These are phyloP conservation scores for Cordyceps javanica DNA, from an alignment of 2,329 filamentous ascomycete genomes.

Conservation along the genomic window DNA sequence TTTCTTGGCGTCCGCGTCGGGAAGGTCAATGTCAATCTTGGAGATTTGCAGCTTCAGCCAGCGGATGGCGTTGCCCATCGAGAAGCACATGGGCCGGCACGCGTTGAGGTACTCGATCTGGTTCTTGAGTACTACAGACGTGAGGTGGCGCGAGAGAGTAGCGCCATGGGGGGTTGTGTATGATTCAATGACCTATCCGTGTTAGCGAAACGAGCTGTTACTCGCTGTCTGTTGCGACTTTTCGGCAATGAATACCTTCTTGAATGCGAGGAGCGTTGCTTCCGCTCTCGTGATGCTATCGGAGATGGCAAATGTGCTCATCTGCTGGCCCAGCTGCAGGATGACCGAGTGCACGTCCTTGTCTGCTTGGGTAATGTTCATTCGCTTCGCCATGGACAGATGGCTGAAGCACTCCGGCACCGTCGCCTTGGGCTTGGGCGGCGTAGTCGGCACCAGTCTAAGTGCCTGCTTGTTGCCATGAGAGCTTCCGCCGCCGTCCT, in stretches of 20 bases:
- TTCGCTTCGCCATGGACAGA: constrained; percentile 60
- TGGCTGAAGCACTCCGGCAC: constrained; percentile 74
- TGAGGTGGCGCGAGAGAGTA: constrained; percentile 84
- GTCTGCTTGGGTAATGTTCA: constrained; percentile 53
- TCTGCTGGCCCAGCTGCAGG: constrained; percentile 79
- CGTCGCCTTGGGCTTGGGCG: constrained; percentile 50
- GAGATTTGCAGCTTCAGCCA: constrained; percentile 91
- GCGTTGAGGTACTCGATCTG: constrained; percentile 94
- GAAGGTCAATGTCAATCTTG: constrained; percentile 78
- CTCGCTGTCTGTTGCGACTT: neutral
- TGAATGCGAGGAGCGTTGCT: constrained; percentile 82
- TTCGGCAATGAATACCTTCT: constrained; percentile 54
- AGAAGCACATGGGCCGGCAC: constrained; percentile 91
- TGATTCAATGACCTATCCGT: constrained; percentile 71
- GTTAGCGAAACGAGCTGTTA: neutral
- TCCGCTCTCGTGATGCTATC: constrained; percentile 86
- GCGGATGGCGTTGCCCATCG: constrained; percentile 94
- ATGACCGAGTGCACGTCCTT: constrained; percentile 81
- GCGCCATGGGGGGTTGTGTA: constrained; percentile 83
- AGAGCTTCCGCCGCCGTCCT: constrained; percentile 35
- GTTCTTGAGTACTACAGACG: constrained; percentile 81
- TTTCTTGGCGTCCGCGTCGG: constrained; percentile 76
- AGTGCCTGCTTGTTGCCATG: constrained; percentile 21
- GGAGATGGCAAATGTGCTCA: constrained; percentile 80
- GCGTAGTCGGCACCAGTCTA: constrained; percentile 32